Percentiles rank a stretch among this genome's conserved stretches.
These are phyloP conservation scores for Trichoderma arundinaceum DNA, from an alignment of 2,329 filamentous ascomycete species.

Conservation along the genomic window DNA sequence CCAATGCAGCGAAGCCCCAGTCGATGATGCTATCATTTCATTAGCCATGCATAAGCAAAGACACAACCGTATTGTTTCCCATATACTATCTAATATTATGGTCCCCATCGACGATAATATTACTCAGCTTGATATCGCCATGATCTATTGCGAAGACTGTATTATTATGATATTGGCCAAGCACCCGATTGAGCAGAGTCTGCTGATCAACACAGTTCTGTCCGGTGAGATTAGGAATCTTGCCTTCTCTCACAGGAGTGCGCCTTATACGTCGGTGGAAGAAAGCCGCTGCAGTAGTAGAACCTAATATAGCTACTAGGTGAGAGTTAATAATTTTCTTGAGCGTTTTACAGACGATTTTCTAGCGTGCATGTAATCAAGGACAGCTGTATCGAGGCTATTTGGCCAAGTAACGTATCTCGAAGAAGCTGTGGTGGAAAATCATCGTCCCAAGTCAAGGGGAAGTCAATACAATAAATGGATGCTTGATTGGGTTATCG, in stretches of 20 bases:
- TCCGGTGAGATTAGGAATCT: neutral
- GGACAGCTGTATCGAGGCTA: constrained; percentile 12
- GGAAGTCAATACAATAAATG: neutral
- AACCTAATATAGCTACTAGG: neutral
- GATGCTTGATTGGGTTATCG: neutral
- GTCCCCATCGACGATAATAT: neutral
- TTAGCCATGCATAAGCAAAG: neutral
- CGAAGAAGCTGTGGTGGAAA: constrained; percentile 1
- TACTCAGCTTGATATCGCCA: neutral
- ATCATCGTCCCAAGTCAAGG: constrained; percentile 1
- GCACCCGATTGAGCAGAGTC: neutral
- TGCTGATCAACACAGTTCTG: neutral
- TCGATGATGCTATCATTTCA: neutral
- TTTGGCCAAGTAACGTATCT: neutral
- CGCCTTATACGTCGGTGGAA: neutral
- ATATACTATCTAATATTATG: neutral
- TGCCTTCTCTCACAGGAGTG: neutral
- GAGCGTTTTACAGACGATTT: neutral
- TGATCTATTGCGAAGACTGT: neutral
- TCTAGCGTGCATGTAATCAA: constrained; percentile 2
- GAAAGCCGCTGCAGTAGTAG: neutral
- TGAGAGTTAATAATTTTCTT: neutral
- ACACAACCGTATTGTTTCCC: neutral
- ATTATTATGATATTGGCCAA: neutral
- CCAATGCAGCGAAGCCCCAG: neutral